Evolutionary conservation across 2,329 filamentous ascomycete genomes (phyloP).

Genomic region (Colletotrichum chlorophyti): DNA sequence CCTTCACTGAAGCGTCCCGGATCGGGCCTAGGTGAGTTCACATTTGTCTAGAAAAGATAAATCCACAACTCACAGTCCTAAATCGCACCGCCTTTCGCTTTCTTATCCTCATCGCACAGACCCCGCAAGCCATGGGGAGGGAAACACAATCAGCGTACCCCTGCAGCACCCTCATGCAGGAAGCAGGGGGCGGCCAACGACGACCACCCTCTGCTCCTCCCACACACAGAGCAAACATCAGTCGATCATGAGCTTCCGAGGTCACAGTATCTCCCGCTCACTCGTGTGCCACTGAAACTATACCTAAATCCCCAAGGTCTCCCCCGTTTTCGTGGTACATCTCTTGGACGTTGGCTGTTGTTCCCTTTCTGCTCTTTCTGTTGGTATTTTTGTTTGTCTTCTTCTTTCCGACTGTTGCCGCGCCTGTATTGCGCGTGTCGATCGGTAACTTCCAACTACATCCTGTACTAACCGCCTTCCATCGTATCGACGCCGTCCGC

Average conservation of each 20-base stretch:
- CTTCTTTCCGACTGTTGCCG: too few species aligned
- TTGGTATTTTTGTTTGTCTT: too few species aligned
- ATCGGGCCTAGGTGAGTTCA: slow-evolving; percentile 13
- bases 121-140: slow-evolving; percentile 14
- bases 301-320: slow-evolving; percentile 14
- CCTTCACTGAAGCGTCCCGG: background rate
- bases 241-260: slow-evolving; percentile 30
- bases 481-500: background rate
- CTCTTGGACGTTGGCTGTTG: background rate
- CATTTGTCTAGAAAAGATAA: background rate
- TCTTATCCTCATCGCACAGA: slow-evolving; percentile 26
- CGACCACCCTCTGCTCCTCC: background rate
- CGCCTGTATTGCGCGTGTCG: too few species aligned
- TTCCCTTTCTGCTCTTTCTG: background rate
- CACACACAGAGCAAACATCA: background rate
- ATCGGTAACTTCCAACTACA: too few species aligned
- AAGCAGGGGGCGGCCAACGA: slow-evolving; percentile 18
- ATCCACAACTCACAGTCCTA: too few species aligned
- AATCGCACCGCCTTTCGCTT: too few species aligned
- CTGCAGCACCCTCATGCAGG: slow-evolving; percentile 22
- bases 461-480: background rate
- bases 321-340: slow-evolving; percentile 5
- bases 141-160: slow-evolving; percentile 23
- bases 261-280: slow-evolving; percentile 5
- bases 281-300: slow-evolving; percentile 1